Evolutionary conservation across 2,329 filamentous ascomycete species (phyloP).

Genomic region (Colletotrichum falcatum): DNA sequence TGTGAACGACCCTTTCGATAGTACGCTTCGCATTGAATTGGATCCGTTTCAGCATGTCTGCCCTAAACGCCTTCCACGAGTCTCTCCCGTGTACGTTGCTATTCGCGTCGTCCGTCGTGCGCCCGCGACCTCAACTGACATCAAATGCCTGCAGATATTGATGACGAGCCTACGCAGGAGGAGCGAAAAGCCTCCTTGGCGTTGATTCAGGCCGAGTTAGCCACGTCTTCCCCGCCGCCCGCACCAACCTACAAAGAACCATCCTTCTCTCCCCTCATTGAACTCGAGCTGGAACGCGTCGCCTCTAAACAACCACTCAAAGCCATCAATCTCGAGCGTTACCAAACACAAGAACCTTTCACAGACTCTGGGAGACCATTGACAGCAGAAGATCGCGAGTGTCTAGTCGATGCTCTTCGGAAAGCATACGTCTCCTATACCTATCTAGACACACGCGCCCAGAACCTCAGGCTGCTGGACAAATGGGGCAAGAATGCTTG

Average conservation of each 20-base stretch:
- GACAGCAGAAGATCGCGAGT: slow-evolving; percentile 62
- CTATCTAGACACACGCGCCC: slow-evolving; percentile 64
- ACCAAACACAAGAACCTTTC: slow-evolving; percentile 76
- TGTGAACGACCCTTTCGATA: not conserved
- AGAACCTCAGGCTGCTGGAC: slow-evolving; percentile 79
- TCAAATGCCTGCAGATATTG: slow-evolving; percentile 74
- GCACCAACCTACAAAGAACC: slow-evolving; percentile 67
- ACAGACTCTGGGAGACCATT: slow-evolving; percentile 43
- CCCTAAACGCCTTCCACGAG: slow-evolving; percentile 70
- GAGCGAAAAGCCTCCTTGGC: slow-evolving; percentile 75
- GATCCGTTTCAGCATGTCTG: slow-evolving; percentile 43
- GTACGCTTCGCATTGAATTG: not conserved
- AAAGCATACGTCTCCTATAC: slow-evolving; percentile 61
- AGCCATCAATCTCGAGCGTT: slow-evolving; percentile 82
- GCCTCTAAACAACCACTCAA: slow-evolving; percentile 63
- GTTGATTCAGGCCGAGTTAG: slow-evolving; percentile 76
- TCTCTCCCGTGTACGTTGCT: slow-evolving; percentile 79
- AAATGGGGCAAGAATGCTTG: slow-evolving; percentile 89
- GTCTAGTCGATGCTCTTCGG: slow-evolving; percentile 72
- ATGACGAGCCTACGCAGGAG: slow-evolving; percentile 73
- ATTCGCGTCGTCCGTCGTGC: slow-evolving; percentile 36
- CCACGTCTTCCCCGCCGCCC: slow-evolving; percentile 55
- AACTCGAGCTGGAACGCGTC: slow-evolving; percentile 76
- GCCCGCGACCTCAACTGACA: slow-evolving; percentile 12
- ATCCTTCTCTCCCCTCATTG: slow-evolving; percentile 74